Conservation (phyloP, 495 filamentous ascomycete genomes). For the Glarea lozoyensis region DNA sequence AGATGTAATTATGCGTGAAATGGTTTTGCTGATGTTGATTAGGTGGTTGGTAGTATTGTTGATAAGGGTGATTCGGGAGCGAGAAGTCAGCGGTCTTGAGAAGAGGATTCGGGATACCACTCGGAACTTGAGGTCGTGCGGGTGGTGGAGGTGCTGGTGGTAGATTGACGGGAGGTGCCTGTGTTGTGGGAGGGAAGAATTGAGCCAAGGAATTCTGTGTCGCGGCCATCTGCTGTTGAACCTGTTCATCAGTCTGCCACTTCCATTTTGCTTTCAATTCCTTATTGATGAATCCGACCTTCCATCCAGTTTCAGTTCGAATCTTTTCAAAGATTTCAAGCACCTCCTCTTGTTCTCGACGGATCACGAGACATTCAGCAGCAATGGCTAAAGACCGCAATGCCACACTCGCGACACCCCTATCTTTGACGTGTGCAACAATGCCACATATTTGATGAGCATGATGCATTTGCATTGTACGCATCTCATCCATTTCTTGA, state of each 20-base stretch:
- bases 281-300: conserved; percentile 53
- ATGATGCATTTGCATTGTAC: conserved; percentile 56
- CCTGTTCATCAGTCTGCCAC: conserved; percentile 45
- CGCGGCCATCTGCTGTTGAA: conserved; percentile 16
- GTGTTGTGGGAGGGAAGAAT: conserved; percentile 11
- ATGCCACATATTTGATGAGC: conserved; percentile 82
- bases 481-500: conserved; percentile 56
- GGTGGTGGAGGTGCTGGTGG: conserved; percentile 20
- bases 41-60: conserved; percentile 49
- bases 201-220: conserved; percentile 16
- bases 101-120: conserved; percentile 55
- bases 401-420: conserved; percentile 67
- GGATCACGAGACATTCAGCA: conserved; percentile 59
- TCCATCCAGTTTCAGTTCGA: conserved; percentile 71
- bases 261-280: conserved; percentile 72
- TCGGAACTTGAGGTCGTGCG: conserved; percentile 5
- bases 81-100: conserved; percentile 61
- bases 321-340: conserved; percentile 69
- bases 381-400: conserved; percentile 72
- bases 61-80: conserved; percentile 67
- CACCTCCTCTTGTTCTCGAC: conserved; percentile 73
- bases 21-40: conserved; percentile 21
- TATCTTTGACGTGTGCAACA: conserved; percentile 72
- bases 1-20: conserved; percentile 17
- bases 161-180: conserved; percentile 6